Evolutionary conservation across 192 early-diverging fungal genomes (phyloP).

Genomic region (Chytriomyces sp.): DNA sequence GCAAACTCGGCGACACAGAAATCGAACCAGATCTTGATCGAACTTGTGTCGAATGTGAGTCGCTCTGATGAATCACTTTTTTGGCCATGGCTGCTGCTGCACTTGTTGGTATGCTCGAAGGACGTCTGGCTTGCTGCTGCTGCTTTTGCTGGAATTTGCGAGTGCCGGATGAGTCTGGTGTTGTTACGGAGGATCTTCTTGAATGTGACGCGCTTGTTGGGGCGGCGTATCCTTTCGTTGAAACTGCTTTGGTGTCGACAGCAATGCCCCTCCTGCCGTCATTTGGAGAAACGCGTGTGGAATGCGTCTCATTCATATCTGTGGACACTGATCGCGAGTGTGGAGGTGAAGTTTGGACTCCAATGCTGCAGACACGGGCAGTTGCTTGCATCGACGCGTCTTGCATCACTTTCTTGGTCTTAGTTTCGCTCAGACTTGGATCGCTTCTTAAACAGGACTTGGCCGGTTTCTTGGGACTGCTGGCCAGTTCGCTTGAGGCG

Average conservation of each 20-base stretch:
- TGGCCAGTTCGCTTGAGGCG: background rate
- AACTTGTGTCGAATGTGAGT: background rate
- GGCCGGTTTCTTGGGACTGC: background rate
- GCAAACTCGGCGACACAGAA: background rate
- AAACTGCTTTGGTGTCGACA: background rate
- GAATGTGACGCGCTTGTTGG: background rate
- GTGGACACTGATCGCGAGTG: background rate
- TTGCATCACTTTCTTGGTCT: background rate
- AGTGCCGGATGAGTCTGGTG: background rate
- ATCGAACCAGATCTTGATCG: background rate
- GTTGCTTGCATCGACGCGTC: background rate
- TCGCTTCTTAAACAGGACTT: background rate
- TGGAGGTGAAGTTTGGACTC: background rate
- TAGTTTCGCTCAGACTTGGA: background rate
- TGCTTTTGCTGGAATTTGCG: no score
- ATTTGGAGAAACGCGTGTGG: no score
- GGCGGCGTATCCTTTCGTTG: background rate
- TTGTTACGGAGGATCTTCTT: background rate
- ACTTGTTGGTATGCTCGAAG: no score
- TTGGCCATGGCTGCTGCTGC: background rate
- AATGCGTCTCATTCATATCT: background rate
- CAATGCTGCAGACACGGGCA: background rate
- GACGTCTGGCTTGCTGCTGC: no score
- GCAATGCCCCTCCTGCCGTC: no score
- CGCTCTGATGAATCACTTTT: background rate